Evolutionary conservation across 1,284 basidiomycete genomes (phyloP).

Genomic region (Marasmius oreades): DNA sequence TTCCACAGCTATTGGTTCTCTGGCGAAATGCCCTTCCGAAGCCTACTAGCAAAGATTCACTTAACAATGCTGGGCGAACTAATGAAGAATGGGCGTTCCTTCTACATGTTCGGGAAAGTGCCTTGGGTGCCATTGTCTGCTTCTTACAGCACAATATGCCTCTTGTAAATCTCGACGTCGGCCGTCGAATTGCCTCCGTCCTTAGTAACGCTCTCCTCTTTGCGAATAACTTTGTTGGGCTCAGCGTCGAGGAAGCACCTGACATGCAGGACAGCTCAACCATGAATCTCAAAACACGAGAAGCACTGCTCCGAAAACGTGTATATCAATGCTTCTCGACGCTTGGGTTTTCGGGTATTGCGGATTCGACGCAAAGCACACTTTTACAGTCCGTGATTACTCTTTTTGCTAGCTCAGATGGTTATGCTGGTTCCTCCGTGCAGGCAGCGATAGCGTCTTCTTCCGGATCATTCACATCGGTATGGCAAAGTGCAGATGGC

Average conservation of each 20-base stretch:
- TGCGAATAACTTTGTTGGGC: conserved; percentile 66
- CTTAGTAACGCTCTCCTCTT: conserved; percentile 91
- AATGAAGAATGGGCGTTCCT: conserved; percentile 89
- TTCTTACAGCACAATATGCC: conserved; percentile 83
- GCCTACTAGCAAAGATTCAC: conserved; percentile 83
- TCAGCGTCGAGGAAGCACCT: conserved; percentile 46
- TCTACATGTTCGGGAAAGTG: conserved; percentile 87
- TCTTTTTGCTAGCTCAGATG: conserved; percentile 83
- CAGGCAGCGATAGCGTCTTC: conserved; percentile 93
- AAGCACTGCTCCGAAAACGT: conserved; percentile 80
- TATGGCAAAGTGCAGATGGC: conserved; percentile 88
- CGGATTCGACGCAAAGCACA: conserved; percentile 77
- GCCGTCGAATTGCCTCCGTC: conserved; percentile 82
- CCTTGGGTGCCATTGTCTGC: conserved; percentile 83
- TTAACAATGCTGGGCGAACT: conserved; percentile 57
- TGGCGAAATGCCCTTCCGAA: conserved; percentile 98
- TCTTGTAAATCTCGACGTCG: conserved; percentile 88
- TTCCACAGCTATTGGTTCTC: conserved; percentile 89
- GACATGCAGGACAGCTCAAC: conserved; percentile 41
- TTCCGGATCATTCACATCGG: conserved; percentile 77
- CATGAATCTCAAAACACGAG: conserved; percentile 73
- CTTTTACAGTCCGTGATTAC: conserved; percentile 85
- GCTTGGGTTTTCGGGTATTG: conserved; percentile 76
- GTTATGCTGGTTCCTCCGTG: conserved; percentile 75
- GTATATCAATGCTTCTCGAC: conserved; percentile 89